Evolutionary conservation across 2,329 filamentous ascomycete species (phyloP).

Genomic region (Lasiodiplodia theobromae): DNA sequence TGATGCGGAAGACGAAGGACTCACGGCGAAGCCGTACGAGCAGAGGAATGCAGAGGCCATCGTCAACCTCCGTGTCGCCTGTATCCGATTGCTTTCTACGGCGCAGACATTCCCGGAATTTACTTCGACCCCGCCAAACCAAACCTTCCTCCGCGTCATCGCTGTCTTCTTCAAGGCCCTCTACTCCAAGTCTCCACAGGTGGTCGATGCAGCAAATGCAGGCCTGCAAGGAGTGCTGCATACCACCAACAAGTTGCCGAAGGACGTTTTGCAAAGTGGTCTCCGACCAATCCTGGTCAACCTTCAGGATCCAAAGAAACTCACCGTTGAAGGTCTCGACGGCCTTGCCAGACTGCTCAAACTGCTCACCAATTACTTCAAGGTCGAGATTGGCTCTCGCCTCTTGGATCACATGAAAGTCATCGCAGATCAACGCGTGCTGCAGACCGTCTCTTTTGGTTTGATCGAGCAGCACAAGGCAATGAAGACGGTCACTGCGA

Average conservation of each 20-base stretch:
- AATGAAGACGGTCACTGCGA: slow-evolving; percentile 94
- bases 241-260: slow-evolving; percentile 89
- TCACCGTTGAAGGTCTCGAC: slow-evolving; percentile 88
- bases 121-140: slow-evolving; percentile 74
- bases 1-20: slow-evolving; percentile 90
- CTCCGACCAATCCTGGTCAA: slow-evolving; percentile 95
- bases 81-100: slow-evolving; percentile 89
- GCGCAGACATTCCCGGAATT: slow-evolving; percentile 95
- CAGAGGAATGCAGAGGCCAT: slow-evolving; percentile 96
- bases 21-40: slow-evolving; percentile 88
- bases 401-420: slow-evolving; percentile 93
- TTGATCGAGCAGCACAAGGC: slow-evolving; percentile 90
- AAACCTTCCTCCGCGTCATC: slow-evolving; percentile 72
- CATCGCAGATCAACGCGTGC: slow-evolving; percentile 78
- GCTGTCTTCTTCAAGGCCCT: slow-evolving; percentile 97
- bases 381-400: slow-evolving; percentile 93
- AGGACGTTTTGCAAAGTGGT: slow-evolving; percentile 92
- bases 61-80: slow-evolving; percentile 87
- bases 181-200: slow-evolving; percentile 90
- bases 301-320: slow-evolving; percentile 87
- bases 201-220: slow-evolving; percentile 91
- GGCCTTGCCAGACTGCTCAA: slow-evolving; percentile 89
- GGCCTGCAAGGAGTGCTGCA: slow-evolving; percentile 87
- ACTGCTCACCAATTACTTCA: slow-evolving; percentile 96
- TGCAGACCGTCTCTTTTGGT: slow-evolving; percentile 93